These are phyloP conservation scores for Apiotrichum mycotoxinovorans DNA, from an alignment of 1,284 basidiomycete species.

Conservation along the genomic window DNA sequence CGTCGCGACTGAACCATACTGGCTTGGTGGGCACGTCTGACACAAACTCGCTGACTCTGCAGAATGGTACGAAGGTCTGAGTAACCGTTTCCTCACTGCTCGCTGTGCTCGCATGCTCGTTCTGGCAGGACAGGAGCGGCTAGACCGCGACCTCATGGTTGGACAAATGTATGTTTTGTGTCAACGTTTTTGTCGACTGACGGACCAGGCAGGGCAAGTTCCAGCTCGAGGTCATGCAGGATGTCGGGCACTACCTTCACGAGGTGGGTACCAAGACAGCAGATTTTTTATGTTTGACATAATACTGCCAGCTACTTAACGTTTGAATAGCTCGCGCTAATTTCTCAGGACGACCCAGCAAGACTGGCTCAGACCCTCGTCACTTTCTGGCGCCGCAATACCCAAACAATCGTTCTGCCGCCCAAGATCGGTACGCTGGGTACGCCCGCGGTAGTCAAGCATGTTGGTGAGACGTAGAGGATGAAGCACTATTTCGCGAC, in stretches of 20 bases:
- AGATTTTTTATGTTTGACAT: background rate
- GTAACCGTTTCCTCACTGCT: constrained; percentile 68
- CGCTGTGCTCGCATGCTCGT: constrained; percentile 80
- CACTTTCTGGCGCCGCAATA: constrained; percentile 88
- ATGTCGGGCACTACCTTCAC: constrained; percentile 89
- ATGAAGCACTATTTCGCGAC: too few species aligned
- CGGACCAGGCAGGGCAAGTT: constrained; percentile 75
- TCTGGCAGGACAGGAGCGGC: constrained; percentile 84
- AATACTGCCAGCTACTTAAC: background rate
- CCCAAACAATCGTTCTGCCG: constrained; percentile 60
- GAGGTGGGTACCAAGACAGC: constrained; percentile 59
- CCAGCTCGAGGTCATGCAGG: constrained; percentile 80
- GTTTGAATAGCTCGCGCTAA: background rate
- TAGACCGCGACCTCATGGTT: constrained; percentile 92
- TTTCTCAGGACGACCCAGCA: constrained; percentile 71
- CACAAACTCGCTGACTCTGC: background rate
- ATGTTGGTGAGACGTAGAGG: constrained; percentile 65
- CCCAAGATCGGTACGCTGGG: constrained; percentile 45
- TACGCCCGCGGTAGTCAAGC: constrained; percentile 58
- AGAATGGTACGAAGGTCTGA: constrained; percentile 91
- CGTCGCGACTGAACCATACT: constrained; percentile 78
- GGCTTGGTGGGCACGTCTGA: constrained; percentile 65
- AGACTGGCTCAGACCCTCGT: constrained; percentile 73
- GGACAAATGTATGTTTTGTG: constrained; percentile 73
- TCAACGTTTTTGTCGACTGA: background rate